These are phyloP conservation scores for Podaxis sp. DNA, from an alignment of 768 basidiomycete species.

Conservation along the genomic window DNA sequence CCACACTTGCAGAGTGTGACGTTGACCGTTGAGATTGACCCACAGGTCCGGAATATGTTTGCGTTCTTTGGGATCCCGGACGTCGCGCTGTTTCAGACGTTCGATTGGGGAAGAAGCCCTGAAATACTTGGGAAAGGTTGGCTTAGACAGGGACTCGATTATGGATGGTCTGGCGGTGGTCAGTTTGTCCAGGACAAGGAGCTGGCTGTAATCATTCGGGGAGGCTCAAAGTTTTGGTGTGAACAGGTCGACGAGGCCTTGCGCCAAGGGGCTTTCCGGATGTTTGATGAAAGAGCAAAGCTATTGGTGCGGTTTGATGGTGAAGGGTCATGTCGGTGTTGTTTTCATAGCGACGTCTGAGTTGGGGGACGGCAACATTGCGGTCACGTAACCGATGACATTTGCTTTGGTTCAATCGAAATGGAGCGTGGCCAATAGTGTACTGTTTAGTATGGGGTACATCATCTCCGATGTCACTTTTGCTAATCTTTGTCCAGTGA, in stretches of 20 bases:
- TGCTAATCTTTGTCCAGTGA: not conserved
- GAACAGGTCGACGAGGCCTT: not conserved
- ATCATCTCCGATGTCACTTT: not conserved
- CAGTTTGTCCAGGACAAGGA: not conserved
- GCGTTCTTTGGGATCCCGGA: slow-evolving; percentile 6
- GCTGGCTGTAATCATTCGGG: not conserved
- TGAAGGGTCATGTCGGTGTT: not conserved
- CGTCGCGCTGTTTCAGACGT: not conserved
- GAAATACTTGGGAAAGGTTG: not conserved
- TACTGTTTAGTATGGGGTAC: not conserved
- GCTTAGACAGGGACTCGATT: not conserved
- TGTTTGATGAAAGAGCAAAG: not conserved
- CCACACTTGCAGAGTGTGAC: not conserved
- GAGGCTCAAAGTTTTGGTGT: not conserved
- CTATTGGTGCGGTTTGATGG: not conserved
- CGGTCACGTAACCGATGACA: not conserved
- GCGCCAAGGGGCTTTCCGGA: not conserved
- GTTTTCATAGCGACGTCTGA: not conserved
- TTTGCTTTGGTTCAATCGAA: not conserved
- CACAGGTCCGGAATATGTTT: not conserved
- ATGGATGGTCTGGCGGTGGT: not conserved
- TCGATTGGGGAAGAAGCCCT: slow-evolving; percentile 1
- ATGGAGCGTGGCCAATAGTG: not conserved
- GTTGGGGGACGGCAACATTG: not conserved
- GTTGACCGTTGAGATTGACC: not conserved